Conservation (phyloP, 768 basidiomycete species). For the Royoungia palumana region DNA sequence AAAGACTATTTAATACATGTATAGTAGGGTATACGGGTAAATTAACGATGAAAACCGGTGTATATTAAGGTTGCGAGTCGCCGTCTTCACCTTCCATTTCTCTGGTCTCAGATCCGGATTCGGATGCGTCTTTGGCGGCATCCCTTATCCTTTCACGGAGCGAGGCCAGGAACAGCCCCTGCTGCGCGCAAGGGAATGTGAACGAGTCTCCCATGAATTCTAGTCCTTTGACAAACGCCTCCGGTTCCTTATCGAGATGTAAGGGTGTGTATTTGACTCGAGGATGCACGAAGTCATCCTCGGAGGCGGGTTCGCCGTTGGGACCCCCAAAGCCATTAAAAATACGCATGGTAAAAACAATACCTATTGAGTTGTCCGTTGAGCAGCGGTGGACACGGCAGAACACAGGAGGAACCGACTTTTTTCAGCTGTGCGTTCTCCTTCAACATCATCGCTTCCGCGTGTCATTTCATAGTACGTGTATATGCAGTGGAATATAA, state of each 20-base stretch:
- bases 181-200: conserved; percentile 65
- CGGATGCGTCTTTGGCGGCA: conserved; percentile 25
- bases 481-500: conserved; percentile 68
- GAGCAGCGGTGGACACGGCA: conserved; percentile 1
- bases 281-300: conserved; percentile 32
- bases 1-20: conserved; percentile 8
- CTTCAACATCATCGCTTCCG: conserved; percentile 30
- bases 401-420: conserved; percentile 14
- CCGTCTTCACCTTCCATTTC: conserved; percentile 27
- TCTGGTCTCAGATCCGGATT: conserved; percentile 25
- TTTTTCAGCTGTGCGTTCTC: conserved; percentile 35
- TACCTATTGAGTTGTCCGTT: conserved; percentile 37
- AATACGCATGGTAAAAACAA: conserved; percentile 57
- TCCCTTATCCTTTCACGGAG: conserved; percentile 50
- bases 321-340: conserved; percentile 37
- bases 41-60: background rate
- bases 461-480: conserved; percentile 41
- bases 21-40: conserved; percentile 15
- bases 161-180: conserved; percentile 63
- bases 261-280: conserved; percentile 56
- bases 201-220: conserved; percentile 63
- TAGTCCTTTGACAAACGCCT: conserved; percentile 54
- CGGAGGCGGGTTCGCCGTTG: conserved; percentile 31
- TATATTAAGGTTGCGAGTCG: conserved; percentile 3
- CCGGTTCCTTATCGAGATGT: conserved; percentile 58